Conservation (phyloP, 1,139 yeast genomes). For the Sugiyamaella neomexicana region DNA sequence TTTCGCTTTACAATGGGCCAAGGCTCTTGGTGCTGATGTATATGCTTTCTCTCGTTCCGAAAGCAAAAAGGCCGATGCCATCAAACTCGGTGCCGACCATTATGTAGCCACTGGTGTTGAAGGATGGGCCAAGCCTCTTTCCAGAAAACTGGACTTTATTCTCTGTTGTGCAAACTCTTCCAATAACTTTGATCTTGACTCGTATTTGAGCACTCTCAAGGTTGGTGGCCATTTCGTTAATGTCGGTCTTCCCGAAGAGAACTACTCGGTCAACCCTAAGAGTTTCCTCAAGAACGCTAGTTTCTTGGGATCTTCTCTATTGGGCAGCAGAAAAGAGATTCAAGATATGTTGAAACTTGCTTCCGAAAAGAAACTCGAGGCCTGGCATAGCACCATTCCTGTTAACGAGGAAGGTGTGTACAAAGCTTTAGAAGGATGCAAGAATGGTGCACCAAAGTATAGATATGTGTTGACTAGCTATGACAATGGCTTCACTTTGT, state of each 20-base stretch:
- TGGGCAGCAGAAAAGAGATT: conserved; percentile 31
- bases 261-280: conserved; percentile 16
- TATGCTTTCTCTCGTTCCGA: conserved; percentile 50
- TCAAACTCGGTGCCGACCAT: conserved; percentile 42
- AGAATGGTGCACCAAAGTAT: conserved; percentile 13
- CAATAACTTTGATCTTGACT: conserved; percentile 31
- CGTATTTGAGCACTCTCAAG: conserved; percentile 29
- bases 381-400: conserved; percentile 27
- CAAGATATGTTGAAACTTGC: conserved; percentile 33
- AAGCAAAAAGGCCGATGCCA: conserved; percentile 48
- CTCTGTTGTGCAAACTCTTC: conserved; percentile 34
- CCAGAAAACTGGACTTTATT: conserved; percentile 32
- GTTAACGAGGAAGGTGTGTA: conserved; percentile 25
- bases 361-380: conserved; percentile 26
- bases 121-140: conserved; percentile 23
- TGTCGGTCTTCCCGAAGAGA: conserved; percentile 24
- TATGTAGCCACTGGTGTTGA: conserved; percentile 18
- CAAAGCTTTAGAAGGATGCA: conserved; percentile 12
- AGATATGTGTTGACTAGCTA: conserved; percentile 17
- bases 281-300: conserved; percentile 13
- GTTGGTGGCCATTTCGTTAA: conserved; percentile 34
- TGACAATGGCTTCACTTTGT: conserved; percentile 15
- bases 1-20: conserved; percentile 54
- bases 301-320: conserved; percentile 27
- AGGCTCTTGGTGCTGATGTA: conserved; percentile 55